These are phyloP conservation scores for Pseudogymnoascus pannorum DNA, from an alignment of 2,329 filamentous ascomycete species.

Conservation along the genomic window DNA sequence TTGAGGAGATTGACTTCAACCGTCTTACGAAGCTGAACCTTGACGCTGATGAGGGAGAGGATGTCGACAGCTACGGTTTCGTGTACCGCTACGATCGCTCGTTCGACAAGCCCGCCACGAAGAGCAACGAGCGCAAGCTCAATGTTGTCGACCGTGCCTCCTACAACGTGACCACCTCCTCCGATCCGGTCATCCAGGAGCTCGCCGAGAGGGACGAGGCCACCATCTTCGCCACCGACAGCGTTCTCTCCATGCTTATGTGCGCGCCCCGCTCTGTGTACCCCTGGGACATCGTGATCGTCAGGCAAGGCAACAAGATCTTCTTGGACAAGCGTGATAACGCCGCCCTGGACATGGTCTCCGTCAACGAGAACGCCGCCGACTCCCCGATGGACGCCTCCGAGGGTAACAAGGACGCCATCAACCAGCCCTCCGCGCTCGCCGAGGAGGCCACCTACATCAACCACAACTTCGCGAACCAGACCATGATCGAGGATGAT, in stretches of 20 bases:
- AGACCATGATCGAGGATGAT: constrained; percentile 81
- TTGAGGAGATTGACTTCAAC: constrained; percentile 98
- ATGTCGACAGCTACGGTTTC: constrained; percentile 93
- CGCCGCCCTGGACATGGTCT: constrained; percentile 91
- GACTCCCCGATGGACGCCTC: constrained; percentile 88
- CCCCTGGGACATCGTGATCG: constrained; percentile 95
- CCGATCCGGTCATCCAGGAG: constrained; percentile 94
- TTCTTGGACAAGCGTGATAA: constrained; percentile 98
- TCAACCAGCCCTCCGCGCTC: constrained; percentile 89
- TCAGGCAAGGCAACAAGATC: constrained; percentile 89
- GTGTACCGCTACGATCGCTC: constrained; percentile 96
- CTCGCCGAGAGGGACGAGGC: constrained; percentile 93
- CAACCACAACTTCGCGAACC: constrained; percentile 98
- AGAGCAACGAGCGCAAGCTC: constrained; percentile 80
- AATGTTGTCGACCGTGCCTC: constrained; percentile 85
- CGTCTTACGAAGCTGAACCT: constrained; percentile 92
- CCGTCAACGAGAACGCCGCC: constrained; percentile 96
- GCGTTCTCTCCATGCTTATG: constrained; percentile 98
- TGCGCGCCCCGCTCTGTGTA: constrained; percentile 94
- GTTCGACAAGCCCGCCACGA: constrained; percentile 89
- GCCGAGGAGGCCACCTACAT: constrained; percentile 98
- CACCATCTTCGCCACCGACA: constrained; percentile 94
- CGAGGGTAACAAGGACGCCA: constrained; percentile 85
- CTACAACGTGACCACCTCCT: constrained; percentile 96
- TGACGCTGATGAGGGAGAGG: constrained; percentile 89